Conservation (phyloP, 768 basidiomycete species). For the Tephrocybe rancida region DNA sequence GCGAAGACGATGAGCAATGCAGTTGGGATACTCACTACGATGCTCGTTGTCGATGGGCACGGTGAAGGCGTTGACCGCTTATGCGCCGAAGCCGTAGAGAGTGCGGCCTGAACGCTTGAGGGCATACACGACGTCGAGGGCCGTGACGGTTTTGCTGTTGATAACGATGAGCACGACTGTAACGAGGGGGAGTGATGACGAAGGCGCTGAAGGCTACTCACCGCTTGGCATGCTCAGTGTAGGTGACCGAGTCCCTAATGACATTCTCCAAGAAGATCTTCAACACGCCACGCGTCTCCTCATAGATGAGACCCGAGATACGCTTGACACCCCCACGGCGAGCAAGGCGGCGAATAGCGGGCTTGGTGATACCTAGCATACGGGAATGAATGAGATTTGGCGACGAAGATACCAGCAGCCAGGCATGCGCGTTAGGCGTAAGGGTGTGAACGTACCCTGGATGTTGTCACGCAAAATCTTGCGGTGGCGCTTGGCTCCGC, state of each 20-base stretch:
- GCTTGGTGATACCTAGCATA: slow-evolving; percentile 69
- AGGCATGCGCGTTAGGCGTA: not conserved
- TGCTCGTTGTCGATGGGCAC: too few relatives aligned
- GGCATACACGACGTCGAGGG: slow-evolving; percentile 83
- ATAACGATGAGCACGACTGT: not conserved
- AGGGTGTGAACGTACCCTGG: slow-evolving; percentile 42
- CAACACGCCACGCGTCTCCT: slow-evolving; percentile 89
- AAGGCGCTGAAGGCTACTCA: slow-evolving; percentile 1
- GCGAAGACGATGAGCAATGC: not conserved
- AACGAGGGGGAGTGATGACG: not conserved
- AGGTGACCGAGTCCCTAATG: slow-evolving; percentile 90
- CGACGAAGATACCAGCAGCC: too few relatives aligned
- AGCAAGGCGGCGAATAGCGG: slow-evolving; percentile 84
- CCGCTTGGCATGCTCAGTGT: slow-evolving; percentile 91
- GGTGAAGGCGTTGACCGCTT: slow-evolving; percentile 10
- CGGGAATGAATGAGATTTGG: not conserved
- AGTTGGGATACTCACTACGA: not conserved
- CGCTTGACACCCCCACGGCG: slow-evolving; percentile 93
- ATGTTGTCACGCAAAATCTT: slow-evolving; percentile 82
- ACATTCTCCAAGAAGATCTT: slow-evolving; percentile 90
- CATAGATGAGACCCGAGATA: slow-evolving; percentile 86
- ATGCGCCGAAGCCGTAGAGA: slow-evolving; percentile 81
- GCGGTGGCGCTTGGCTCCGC: slow-evolving; percentile 81
- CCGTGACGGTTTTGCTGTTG: slow-evolving; percentile 69
- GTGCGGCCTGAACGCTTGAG: slow-evolving; percentile 75